These are phyloP conservation scores for Candida sanyaensis DNA, from an alignment of 1,139 yeast species.

Conservation along the genomic window DNA sequence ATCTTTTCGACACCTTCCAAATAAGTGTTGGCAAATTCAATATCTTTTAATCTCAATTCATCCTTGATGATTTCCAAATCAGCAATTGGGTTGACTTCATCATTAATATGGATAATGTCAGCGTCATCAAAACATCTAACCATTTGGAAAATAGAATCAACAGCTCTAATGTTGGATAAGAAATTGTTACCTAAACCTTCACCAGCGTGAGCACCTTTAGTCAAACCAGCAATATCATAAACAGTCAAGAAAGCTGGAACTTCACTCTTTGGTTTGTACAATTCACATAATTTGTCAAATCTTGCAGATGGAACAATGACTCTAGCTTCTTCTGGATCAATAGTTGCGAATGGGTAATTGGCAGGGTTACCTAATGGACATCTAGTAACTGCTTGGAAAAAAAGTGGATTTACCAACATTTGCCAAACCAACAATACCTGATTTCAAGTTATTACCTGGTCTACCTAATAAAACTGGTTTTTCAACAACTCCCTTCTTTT, in stretches of 20 bases:
- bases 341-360: constrained; percentile 97
- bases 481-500: constrained; percentile 81
- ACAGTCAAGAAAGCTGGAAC: constrained; percentile 94
- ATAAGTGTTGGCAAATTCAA: constrained; percentile 91
- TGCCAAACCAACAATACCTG: constrained; percentile 97
- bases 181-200: constrained; percentile 98
- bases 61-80: constrained; percentile 91
- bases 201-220: constrained; percentile 96
- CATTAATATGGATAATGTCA: constrained; percentile 96
- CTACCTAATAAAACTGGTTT: constrained; percentile 92
- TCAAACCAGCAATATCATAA: constrained; percentile 97
- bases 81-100: constrained; percentile 94
- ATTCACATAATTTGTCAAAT: constrained; percentile 70
- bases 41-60: constrained; percentile 94
- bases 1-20: constrained; percentile 84
- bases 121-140: constrained; percentile 98
- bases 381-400: constrained; percentile 83
- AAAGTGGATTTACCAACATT: constrained; percentile 95
- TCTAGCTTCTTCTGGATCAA: constrained; percentile 98
- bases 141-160: constrained; percentile 96
- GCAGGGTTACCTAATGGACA: constrained; percentile 98
- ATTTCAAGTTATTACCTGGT: constrained; percentile 96
- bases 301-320: constrained; percentile 94
- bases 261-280: constrained; percentile 81
- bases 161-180: constrained; percentile 96